phyloP scores from a whole-genome alignment of 345 rosid genomes.

The Barbarea vulgaris region DNA sequence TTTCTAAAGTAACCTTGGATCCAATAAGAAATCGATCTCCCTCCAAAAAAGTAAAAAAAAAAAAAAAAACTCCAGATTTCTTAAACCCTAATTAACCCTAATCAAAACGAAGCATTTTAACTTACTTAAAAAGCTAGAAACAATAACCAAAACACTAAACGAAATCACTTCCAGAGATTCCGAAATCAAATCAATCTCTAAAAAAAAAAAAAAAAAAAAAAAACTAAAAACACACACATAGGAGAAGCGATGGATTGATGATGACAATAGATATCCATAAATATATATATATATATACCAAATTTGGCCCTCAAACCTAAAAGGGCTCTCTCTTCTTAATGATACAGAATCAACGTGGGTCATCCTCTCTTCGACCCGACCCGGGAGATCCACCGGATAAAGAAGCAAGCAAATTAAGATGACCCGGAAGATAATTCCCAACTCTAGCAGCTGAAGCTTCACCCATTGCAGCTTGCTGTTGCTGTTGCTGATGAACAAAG shows the following conservation, averaged over 20 bases:
- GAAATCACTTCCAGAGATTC: conserved; percentile 1
- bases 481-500: conserved; percentile 73
- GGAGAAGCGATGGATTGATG: conserved; percentile 4
- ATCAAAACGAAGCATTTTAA: neutral
- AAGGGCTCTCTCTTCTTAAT: neutral
- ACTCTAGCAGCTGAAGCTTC: conserved; percentile 94
- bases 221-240: neutral
- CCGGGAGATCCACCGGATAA: conserved; percentile 71
- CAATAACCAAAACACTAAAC: neutral
- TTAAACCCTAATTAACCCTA: conserved; percentile 38
- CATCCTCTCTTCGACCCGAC: conserved; percentile 72
- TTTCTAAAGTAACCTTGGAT: conserved; percentile 14
- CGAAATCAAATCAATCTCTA: conserved; percentile 6
- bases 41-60: neutral
- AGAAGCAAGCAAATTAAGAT: conserved; percentile 82
- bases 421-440: conserved; percentile 83
- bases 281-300: conserved; percentile 28
- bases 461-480: conserved; percentile 60
- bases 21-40: conserved; percentile 20
- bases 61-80: neutral
- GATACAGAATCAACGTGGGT: conserved; percentile 25
- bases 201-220: neutral
- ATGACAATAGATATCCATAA: conserved; percentile 10
- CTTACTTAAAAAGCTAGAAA: conserved; percentile 4
- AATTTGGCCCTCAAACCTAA: conserved; percentile 11